Conservation (phyloP, 83 land plant genomes). For the Picea abies region DNA sequence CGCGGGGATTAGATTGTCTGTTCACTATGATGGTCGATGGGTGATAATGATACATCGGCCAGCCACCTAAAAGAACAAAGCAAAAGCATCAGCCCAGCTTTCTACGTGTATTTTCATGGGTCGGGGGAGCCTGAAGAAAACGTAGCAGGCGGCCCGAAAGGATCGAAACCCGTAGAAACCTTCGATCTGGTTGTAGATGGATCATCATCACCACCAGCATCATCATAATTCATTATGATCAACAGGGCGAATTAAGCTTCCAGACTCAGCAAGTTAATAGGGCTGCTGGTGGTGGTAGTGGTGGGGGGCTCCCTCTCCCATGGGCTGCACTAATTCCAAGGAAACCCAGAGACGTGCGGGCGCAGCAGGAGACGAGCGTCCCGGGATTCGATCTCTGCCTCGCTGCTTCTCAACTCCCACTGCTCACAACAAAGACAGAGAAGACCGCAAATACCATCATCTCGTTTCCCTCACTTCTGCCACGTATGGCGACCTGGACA, state of each 20-base stretch:
- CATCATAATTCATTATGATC: slow-evolving; percentile 1
- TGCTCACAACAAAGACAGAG: not conserved
- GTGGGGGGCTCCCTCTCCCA: not conserved
- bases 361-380: not conserved
- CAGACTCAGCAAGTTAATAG: not conserved
- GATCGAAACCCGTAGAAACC: not conserved
- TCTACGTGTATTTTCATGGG: slow-evolving; percentile 2
- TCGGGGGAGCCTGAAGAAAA: not conserved
- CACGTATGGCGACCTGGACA: not conserved
- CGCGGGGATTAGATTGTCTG: not conserved
- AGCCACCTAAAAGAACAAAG: not conserved
- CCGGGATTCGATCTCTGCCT: not conserved
- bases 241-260: no score
- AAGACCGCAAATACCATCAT: not conserved
- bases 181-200: slow-evolving; percentile 10
- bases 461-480: not conserved
- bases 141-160: slow-evolving; percentile 3
- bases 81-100: not conserved
- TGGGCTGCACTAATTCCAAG: slow-evolving; percentile 12
- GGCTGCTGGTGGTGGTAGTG: no score
- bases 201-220: not conserved
- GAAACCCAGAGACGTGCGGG: not conserved
- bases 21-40: not conserved
- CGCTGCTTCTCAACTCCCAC: not conserved
- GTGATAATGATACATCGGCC: slow-evolving; percentile 2